Evolutionary conservation across 148 eudicot species (phyloP).

Genomic region (Rhododendron kiyosumense): DNA sequence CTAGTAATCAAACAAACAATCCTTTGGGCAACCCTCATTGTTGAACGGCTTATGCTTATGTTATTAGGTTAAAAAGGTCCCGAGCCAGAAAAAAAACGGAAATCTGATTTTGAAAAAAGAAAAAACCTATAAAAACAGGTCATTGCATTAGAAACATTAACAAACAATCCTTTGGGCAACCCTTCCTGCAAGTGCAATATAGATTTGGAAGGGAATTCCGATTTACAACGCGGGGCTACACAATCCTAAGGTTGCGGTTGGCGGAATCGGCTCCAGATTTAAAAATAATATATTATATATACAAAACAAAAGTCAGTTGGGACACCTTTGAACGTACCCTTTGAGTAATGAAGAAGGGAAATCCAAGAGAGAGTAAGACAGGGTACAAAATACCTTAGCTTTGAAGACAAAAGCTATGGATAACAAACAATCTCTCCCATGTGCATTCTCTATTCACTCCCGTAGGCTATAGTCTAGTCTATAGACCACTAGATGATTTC

Average conservation of each 20-base stretch:
- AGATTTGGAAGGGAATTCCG: not conserved
- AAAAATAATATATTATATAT: not conserved
- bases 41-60: no score
- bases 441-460: not conserved
- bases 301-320: not conserved
- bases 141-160: not conserved
- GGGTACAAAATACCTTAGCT: not conserved
- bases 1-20: not conserved
- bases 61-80: not conserved
- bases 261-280: not conserved
- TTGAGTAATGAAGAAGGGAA: not conserved
- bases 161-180: not conserved
- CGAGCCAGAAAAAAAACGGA: not conserved
- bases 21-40: no score
- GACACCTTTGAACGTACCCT: not conserved
- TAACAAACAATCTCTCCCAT: not conserved
- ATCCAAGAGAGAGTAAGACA: not conserved
- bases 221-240: not conserved
- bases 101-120: no score
- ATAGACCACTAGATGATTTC: not conserved
- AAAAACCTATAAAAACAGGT: not conserved
- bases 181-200: not conserved
- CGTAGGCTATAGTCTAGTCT: not conserved
- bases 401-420: not conserved
- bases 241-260: not conserved